phyloP scores from a whole-genome alignment of 257 asterid species.

The Coffea canephora region DNA sequence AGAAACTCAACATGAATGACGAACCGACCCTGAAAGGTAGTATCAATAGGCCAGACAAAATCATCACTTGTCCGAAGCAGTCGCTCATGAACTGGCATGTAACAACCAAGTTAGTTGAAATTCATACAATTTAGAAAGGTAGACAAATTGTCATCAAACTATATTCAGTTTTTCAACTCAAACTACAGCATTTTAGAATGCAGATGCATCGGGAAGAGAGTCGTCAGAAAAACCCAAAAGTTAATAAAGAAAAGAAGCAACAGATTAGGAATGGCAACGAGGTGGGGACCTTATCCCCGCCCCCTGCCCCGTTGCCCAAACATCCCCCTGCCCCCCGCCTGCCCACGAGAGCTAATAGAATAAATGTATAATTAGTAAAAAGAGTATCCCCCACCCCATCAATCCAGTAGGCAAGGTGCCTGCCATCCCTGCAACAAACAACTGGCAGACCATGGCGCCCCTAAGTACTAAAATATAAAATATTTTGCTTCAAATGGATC shows the following conservation, averaged over 20 bases:
- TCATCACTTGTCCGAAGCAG: conserved; percentile 79
- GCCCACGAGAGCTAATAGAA: too few relatives aligned
- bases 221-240: too few relatives aligned
- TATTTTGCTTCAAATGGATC: neutral
- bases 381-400: too few relatives aligned
- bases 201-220: neutral
- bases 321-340: too few relatives aligned
- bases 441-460: neutral
- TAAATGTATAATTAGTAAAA: too few relatives aligned
- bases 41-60: conserved; percentile 77
- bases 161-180: neutral
- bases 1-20: conserved; percentile 81
- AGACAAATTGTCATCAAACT: neutral
- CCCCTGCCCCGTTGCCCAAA: too few relatives aligned
- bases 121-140: neutral
- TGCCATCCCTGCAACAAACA: too few relatives aligned
- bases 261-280: too few relatives aligned
- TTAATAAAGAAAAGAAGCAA: neutral
- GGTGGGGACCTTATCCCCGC: too few relatives aligned
- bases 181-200: neutral
- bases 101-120: conserved; percentile 7
- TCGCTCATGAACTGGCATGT: conserved; percentile 67
- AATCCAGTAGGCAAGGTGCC: too few relatives aligned
- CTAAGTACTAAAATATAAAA: neutral
- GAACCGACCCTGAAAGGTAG: conserved; percentile 59